Evolutionary conservation across 2,329 filamentous ascomycete species (phyloP), one percentile per base, ranked within the genome.

Genomic region (Ceratocystis papillata): DNA sequence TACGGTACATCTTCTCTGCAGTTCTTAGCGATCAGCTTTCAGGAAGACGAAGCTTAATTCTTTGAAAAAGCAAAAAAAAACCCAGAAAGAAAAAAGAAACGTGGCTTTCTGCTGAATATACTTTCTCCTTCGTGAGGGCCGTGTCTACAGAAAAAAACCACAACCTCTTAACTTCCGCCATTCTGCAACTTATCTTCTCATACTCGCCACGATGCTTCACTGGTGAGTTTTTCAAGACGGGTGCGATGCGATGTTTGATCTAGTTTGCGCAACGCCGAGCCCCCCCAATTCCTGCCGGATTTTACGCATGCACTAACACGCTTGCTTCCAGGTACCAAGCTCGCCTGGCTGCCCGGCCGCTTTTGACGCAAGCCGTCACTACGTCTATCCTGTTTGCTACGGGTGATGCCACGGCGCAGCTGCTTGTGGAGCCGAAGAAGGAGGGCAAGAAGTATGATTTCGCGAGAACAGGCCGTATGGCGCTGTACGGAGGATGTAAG

Each of bases 331-430:
- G 92, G 91, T 97, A 97, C 79, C 90, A 95, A 77, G 81, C 84
- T 73, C 88, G 85, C 76, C 81, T 96, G 74, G 87, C 88, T 71
- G 83, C 85, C 72, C 84, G 89, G 73, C 93, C 93, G 68, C 80
- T 97, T 71, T 84, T 96, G 73, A 97, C 93, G 10, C 90, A 96
- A 80, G 89, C 87, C 74, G 79, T 96, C 72, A 96, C 91, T 66
- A 96, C 93, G 48, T 88, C 90, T 62, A 83, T 97, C 68, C 86
- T 99, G 69, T 99, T 97, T 75, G 92, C 88, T 67, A 89, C 91
- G 15, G 94, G 94, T 72, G 94, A 99, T 78, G 81, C 88, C 68
- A 86, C 95, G 70, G 90, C 94, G 46, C 94, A 99, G 77, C 93
- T 97, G 77, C 80, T 85, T 45, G 89, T 99, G 68, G 93, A 97